Conservation (phyloP, 2,329 filamentous ascomycete genomes). For the Penicillium janthinellum region DNA sequence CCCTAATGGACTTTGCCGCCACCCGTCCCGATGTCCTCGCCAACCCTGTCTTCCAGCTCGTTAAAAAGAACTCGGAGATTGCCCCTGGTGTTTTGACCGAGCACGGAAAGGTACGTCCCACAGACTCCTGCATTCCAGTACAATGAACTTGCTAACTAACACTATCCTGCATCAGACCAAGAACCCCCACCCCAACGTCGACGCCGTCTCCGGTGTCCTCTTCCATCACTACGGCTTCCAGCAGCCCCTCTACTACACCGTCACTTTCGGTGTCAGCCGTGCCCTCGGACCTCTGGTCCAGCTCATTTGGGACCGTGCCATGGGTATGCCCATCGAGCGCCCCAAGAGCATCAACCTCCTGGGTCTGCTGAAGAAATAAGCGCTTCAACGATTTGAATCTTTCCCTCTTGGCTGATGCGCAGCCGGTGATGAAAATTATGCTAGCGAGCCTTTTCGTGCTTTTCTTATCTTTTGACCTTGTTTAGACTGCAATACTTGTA, state of each 20-base stretch:
- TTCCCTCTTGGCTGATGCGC: background rate
- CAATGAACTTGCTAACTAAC: background rate
- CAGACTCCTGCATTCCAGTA: background rate
- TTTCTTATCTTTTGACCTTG: background rate
- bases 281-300: constrained; percentile 86
- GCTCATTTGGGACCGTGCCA: constrained; percentile 90
- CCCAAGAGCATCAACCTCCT: constrained; percentile 96
- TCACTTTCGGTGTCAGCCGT: constrained; percentile 67
- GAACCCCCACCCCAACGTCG: constrained; percentile 97
- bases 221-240: constrained; percentile 99
- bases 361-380: constrained; percentile 68
- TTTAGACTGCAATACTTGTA: constrained; percentile 8
- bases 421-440: constrained; percentile 15
- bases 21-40: constrained; percentile 79
- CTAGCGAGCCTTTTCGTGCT: constrained; percentile 9
- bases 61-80: constrained; percentile 89
- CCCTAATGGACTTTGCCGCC: constrained; percentile 91
- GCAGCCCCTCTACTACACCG: constrained; percentile 92
- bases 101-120: constrained; percentile 73
- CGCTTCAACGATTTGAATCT: background rate
- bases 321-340: constrained; percentile 93
- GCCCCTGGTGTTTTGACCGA: constrained; percentile 87
- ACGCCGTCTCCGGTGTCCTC: constrained; percentile 87
- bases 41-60: constrained; percentile 90
- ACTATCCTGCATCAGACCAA: constrained; percentile 64